Percentiles rank a stretch among this genome's conserved stretches.
These are phyloP conservation scores for Phoma herbarum DNA, from an alignment of 2,329 filamentous ascomycete species.

Conservation along the genomic window DNA sequence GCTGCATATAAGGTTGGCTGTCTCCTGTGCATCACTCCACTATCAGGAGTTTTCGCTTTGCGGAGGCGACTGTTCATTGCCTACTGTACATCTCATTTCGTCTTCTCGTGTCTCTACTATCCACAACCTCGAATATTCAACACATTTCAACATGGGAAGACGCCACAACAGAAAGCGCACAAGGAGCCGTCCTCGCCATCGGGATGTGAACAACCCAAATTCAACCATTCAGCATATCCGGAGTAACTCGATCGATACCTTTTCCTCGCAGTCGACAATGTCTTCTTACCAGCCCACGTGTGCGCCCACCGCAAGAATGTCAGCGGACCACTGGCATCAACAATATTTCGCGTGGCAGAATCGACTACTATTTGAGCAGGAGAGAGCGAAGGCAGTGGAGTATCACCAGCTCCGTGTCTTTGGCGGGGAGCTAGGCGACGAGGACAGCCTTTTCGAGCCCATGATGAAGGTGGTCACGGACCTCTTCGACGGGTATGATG, in stretches of 20 bases:
- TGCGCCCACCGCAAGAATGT: slow-evolving; percentile 29
- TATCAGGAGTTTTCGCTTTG: slow-evolving; percentile 41
- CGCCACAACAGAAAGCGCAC: slow-evolving; percentile 57
- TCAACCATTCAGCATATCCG: slow-evolving; percentile 39
- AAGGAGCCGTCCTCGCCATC: slow-evolving; percentile 54
- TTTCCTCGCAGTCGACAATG: slow-evolving; percentile 36
- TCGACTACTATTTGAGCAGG: slow-evolving; percentile 41
- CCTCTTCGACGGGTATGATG: slow-evolving; percentile 55
- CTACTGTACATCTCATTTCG: slow-evolving; percentile 7
- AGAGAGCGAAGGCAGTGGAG: slow-evolving; percentile 43
- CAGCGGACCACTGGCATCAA: slow-evolving; percentile 48
- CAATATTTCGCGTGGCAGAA: slow-evolving; percentile 51
- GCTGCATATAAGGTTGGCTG: slow-evolving; percentile 42
- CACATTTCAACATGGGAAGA: slow-evolving; percentile 45
- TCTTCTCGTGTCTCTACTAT: slow-evolving; percentile 19
- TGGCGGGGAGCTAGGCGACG: slow-evolving; percentile 55
- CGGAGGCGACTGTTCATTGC: slow-evolving; percentile 39
- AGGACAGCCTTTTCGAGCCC: slow-evolving; percentile 53
- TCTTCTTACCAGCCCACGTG: slow-evolving; percentile 34
- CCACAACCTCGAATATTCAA: slow-evolving; percentile 1
- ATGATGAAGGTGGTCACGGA: slow-evolving; percentile 59
- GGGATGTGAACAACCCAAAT: slow-evolving; percentile 38
- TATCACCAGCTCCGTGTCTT: slow-evolving; percentile 54
- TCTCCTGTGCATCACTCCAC: slow-evolving; percentile 23
- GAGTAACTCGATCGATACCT: slow-evolving; percentile 44